phyloP scores from a whole-genome alignment of 2,329 filamentous ascomycete genomes.

The Zymoseptoria pseudotritici region DNA sequence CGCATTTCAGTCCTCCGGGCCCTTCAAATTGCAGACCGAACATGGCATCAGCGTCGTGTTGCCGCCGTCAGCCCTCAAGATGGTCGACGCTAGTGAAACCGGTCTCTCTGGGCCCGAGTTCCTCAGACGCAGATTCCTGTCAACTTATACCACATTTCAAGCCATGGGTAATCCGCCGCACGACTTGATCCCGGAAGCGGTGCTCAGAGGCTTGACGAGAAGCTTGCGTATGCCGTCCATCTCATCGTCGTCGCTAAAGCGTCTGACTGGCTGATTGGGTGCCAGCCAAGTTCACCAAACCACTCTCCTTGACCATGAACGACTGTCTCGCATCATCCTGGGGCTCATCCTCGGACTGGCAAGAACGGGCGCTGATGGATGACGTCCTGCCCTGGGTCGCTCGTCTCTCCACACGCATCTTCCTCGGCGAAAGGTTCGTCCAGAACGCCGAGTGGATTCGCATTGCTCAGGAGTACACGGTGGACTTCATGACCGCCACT shows the following conservation, averaged over 20 bases:
- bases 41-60: slow-evolving; percentile 1
- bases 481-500: slow-evolving; percentile 29
- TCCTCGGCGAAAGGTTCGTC: slow-evolving; percentile 33
- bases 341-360: slow-evolving; percentile 9
- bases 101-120: background rate
- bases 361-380: slow-evolving; percentile 13
- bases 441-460: slow-evolving; percentile 36
- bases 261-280: no score
- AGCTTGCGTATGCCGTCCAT: slow-evolving; percentile 3
- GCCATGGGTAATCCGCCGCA: background rate
- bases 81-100: no score
- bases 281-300: slow-evolving; percentile 4
- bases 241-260: no score
- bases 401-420: slow-evolving; percentile 36
- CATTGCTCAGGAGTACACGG: slow-evolving; percentile 30
- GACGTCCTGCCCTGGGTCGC: slow-evolving; percentile 31
- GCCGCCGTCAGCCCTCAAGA: background rate
- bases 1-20: slow-evolving; percentile 1
- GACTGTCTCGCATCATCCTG: background rate
- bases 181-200: slow-evolving; percentile 9
- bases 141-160: slow-evolving; percentile 7
- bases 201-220: slow-evolving; percentile 10
- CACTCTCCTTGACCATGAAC: background rate
- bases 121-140: background rate
- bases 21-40: slow-evolving; percentile 4